Base-by-base conservation (phyloP, 805 yeast species). In the Schizosaccharomyces lindneri region DNA sequence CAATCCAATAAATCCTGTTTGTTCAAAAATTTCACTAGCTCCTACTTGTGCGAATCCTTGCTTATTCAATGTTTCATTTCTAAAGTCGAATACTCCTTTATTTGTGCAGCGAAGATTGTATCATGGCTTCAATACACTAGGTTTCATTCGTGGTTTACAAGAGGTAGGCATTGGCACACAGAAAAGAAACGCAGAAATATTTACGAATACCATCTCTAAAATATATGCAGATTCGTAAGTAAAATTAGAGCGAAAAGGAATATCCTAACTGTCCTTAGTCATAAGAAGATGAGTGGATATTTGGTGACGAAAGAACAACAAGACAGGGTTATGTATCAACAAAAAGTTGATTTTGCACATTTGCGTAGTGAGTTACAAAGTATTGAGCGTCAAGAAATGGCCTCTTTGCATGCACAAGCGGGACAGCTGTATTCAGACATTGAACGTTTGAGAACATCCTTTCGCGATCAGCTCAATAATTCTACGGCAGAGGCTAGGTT, bases 331-430 rank as follows among this genome's bases (percentile, higher is more conserved):
- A 48, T 48, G 24, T 48, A 48, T 24, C 55, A 48, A 24, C 97
- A 93, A 68, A 87, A 90, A 67, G 97, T 93, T 41, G 97, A 93
- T 69, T 90, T 93, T 76, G 93, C 96, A 48, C 90, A 90, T 69
- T 78, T 93, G 64, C 84, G 89, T 68, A 95, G 95, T 41, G 97
- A 90, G 70, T 76, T 93, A 55, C 89, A 87, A 67, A 82, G 87
- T 60, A 80, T 87, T 71, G 97, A 93, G 73, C 81, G 82, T 69
- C 79, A 87, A 32, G 97, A 93, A 68, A 85, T 86, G 68, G 82
- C 85, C 63, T 80, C 81, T 61, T 78, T 90, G 64, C 82, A 84
- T 67, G 85, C 84, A 68, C 97, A 93, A 69, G 90, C 86, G 68
- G 97, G 90, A 67, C 77, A 87, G 61, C 76, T 93, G 43, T 77